Conservation (phyloP, 108 stramenopile species). For the Pinguiococcus pyrenoidosus region DNA sequence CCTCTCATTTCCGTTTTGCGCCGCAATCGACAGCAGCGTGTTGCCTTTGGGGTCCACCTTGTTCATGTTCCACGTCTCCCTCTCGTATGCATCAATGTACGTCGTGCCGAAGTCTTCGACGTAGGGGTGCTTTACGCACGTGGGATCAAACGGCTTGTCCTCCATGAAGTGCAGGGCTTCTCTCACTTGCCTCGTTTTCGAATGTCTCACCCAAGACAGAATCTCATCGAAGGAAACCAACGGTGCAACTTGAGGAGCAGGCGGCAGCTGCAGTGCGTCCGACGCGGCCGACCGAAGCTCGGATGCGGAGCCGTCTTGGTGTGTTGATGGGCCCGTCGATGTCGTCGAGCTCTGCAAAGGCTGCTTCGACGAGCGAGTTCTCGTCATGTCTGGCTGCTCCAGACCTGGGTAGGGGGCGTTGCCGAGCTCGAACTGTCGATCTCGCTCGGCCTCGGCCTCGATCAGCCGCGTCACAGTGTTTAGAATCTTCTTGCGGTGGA, state of each 20-base stretch:
- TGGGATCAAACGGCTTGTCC: slow-evolving; percentile 41
- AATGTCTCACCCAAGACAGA: slow-evolving; percentile 40
- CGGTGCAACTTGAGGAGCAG: not conserved
- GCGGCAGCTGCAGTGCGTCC: no score
- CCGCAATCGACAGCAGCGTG: slow-evolving; percentile 54
- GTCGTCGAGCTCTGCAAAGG: no score
- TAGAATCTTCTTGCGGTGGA: slow-evolving; percentile 78
- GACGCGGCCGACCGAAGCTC: no score
- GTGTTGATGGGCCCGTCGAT: no score
- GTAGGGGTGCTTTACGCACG: slow-evolving; percentile 41
- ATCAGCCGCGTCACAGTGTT: slow-evolving; percentile 40
- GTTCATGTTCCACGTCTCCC: slow-evolving; percentile 55
- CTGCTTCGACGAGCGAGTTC: no score
- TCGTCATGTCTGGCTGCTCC: no score
- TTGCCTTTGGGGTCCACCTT: slow-evolving; percentile 63
- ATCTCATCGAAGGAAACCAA: slow-evolving; percentile 16
- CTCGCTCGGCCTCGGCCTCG: slow-evolving; percentile 23
- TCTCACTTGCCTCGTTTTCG: slow-evolving; percentile 48
- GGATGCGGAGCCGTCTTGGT: no score
- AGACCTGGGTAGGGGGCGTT: no score
- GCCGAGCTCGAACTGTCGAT: slow-evolving; percentile 10
- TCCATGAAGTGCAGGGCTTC: slow-evolving; percentile 52
- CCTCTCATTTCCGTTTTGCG: slow-evolving; percentile 58
- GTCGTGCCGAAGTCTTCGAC: slow-evolving; percentile 54
- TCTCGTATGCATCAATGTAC: slow-evolving; percentile 49